Evolutionary conservation across 2,329 filamentous ascomycete genomes (phyloP), one percentile per base, ranked within the genome.

Genomic region (Parastagonospora avenae): DNA sequence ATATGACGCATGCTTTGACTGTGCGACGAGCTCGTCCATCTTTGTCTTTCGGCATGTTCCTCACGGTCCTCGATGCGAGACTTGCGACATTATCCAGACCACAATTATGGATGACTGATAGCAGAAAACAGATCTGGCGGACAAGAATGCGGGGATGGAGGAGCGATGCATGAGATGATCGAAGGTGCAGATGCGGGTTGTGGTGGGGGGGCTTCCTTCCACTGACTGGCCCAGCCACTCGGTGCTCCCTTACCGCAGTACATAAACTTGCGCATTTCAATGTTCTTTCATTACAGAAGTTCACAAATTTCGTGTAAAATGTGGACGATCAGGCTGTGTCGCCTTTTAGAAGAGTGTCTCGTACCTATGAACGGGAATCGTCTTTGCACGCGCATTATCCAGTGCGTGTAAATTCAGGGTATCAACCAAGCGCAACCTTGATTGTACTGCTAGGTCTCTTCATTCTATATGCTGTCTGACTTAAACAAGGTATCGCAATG

Each of bases 1-100:
- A 76, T 48, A 75, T 75, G 42, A 77, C 73, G 57, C 74, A 77
- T 28, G 73, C 72, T 44, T 71, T 68, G 42, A 68, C 59, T 8
- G 68, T 68, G 38, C 67, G 57, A 36, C 65, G 64, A 40, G 55
- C 47, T 40, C 63, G 61, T 36, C 53, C 57, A 19, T 57, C 52
- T 39, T 59, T 62, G 31, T 59, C 50, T 15, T 53, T 60, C 27
- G 59, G 50, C 48, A 52, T 45, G 46, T 37, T 42, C 16, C 45
- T 38, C 52, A 30, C 19, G 19, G 5, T 24, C 5, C 3, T 24
- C 19, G 19, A 24, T 24, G 19, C 19, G 19, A 24, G 7, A 10
- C 4, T 32, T 32, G 9, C n/a, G 10, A 32, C 30, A n/a, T 32
- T 3, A 2, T 32, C 2, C 10, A 32, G n/a, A 32, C 4, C 30